phyloP scores from a whole-genome alignment of 2,329 filamentous ascomycete species.

The Cephalotrichum gorgonifer region DNA sequence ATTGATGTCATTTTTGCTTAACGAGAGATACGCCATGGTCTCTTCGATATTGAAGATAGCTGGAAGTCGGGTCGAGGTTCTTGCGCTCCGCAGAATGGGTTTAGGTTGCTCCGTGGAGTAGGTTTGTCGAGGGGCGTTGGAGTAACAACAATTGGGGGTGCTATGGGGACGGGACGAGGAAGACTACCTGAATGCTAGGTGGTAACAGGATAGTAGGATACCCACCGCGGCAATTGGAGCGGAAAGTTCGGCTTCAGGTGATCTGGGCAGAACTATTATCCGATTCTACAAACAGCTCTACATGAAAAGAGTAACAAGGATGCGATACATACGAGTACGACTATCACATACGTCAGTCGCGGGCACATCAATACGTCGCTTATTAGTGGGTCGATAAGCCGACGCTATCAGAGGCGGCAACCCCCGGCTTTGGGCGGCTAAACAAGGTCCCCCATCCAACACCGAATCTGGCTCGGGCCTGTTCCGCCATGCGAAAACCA shows the following conservation, averaged over 20 bases:
- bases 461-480: not conserved
- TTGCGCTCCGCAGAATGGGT: not conserved
- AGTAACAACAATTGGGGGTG: not conserved
- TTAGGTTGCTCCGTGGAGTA: not conserved
- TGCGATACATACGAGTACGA: no score
- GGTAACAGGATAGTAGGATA: not conserved
- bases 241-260: not conserved
- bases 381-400: not conserved
- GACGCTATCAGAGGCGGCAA: constrained; percentile 19
- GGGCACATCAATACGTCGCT: not conserved
- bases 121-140: not conserved
- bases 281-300: no score
- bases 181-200: not conserved
- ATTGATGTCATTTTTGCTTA: constrained; percentile 49
- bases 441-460: constrained; percentile 7
- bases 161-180: not conserved
- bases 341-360: not conserved
- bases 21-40: constrained; percentile 35
- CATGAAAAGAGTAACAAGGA: not conserved
- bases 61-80: not conserved
- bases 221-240: not conserved
- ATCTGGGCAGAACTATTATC: not conserved
- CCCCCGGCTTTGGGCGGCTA: constrained; percentile 29
- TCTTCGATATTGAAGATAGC: not conserved
- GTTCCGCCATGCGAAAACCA: constrained; percentile 1